These are phyloP conservation scores for Tetrahymena borealis DNA, from an alignment of 73 alveolate genomes.

Conservation along the genomic window DNA sequence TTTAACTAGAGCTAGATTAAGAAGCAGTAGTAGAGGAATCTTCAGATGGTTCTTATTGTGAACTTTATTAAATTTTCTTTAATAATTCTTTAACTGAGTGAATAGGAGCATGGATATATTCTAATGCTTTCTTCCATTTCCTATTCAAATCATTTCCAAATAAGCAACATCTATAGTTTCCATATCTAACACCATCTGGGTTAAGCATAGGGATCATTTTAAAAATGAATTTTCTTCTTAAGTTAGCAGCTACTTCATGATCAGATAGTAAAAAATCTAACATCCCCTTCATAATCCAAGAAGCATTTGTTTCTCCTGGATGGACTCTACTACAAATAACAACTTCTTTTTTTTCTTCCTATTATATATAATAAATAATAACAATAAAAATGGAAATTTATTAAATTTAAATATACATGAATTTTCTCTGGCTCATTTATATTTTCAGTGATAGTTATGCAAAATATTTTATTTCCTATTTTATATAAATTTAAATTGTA, in stretches of 20 bases:
- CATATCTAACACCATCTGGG: conserved; percentile 80
- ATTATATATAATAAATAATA: not conserved
- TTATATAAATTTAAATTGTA: not conserved
- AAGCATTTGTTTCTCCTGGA: conserved; percentile 86
- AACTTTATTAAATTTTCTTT: conserved; percentile 46
- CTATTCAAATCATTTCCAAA: conserved; percentile 89
- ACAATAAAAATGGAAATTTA: not conserved
- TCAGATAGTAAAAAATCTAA: conserved; percentile 70
- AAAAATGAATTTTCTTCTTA: conserved; percentile 71
- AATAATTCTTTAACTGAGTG: conserved; percentile 50
- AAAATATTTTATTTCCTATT: not conserved
- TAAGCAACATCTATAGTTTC: conserved; percentile 77
- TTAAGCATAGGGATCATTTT: conserved; percentile 81
- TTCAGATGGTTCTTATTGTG: not conserved
- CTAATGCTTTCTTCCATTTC: conserved; percentile 82
- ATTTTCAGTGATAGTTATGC: too few species aligned
- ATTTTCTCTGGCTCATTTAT: too few species aligned
- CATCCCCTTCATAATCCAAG: conserved; percentile 76
- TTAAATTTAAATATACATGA: too few species aligned
- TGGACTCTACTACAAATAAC: conserved; percentile 71
- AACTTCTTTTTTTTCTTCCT: conserved; percentile 49
- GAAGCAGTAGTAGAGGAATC: not conserved
- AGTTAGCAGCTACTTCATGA: conserved; percentile 59
- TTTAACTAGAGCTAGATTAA: too few species aligned
- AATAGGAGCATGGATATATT: conserved; percentile 77